phyloP scores from a whole-genome alignment of 352 stramenopile genomes.

The Aphanomyces cochlioides region DNA sequence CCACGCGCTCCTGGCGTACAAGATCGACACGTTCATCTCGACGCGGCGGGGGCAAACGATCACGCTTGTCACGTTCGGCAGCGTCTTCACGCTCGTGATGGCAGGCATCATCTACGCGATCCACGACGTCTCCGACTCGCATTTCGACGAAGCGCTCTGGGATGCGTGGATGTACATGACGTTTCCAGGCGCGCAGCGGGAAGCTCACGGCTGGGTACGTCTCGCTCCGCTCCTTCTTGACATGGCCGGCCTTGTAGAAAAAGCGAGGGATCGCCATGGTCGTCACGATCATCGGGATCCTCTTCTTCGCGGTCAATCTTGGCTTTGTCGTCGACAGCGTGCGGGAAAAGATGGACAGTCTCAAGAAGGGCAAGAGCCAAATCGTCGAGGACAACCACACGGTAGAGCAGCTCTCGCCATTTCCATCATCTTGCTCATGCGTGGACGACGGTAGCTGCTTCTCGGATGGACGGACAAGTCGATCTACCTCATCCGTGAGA shows the following conservation, averaged over 20 bases:
- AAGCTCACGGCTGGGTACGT: slow-evolving; percentile 17
- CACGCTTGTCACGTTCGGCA: slow-evolving; percentile 42
- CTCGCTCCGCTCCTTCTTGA: slow-evolving; percentile 30
- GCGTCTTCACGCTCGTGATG: slow-evolving; percentile 44
- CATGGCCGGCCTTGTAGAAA: slow-evolving; percentile 31
- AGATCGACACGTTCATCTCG: slow-evolving; percentile 64
- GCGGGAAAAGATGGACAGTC: slow-evolving; percentile 77
- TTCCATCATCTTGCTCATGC: neutral
- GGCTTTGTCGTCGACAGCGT: slow-evolving; percentile 86
- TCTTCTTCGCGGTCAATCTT: slow-evolving; percentile 88
- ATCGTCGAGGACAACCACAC: slow-evolving; percentile 81
- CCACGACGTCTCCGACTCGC: slow-evolving; percentile 27
- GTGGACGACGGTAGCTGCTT: slow-evolving; percentile 45
- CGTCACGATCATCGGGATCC: slow-evolving; percentile 60
- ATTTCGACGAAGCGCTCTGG: slow-evolving; percentile 52
- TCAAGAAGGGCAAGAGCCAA: slow-evolving; percentile 84
- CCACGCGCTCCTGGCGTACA: slow-evolving; percentile 47
- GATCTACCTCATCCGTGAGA: slow-evolving; percentile 79
- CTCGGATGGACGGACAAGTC: slow-evolving; percentile 86
- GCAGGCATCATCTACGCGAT: slow-evolving; percentile 46
- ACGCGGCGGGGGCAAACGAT: slow-evolving; percentile 55
- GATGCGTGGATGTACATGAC: slow-evolving; percentile 63
- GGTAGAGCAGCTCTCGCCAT: slow-evolving; percentile 37
- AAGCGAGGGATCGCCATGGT: slow-evolving; percentile 53
- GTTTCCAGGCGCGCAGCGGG: slow-evolving; percentile 48